phyloP scores from a whole-genome alignment of 345 rosid species.

The Eucalyptus microcorys region DNA sequence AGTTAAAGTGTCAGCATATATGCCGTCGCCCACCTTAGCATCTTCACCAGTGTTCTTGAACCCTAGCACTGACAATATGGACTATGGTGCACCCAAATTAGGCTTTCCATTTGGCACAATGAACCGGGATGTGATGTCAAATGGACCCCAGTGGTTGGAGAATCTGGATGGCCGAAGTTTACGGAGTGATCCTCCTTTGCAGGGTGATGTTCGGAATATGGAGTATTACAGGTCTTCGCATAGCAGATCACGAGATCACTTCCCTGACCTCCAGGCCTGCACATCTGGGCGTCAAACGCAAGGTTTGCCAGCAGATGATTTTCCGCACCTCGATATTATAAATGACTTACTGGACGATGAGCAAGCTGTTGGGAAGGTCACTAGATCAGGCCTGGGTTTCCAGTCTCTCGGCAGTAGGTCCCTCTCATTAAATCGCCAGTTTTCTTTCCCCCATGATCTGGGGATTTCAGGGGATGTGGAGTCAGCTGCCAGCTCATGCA shows the following conservation, averaged over 20 bases:
- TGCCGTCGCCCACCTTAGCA: constrained; percentile 26
- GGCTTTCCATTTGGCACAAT: constrained; percentile 32
- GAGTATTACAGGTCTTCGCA: constrained; percentile 11
- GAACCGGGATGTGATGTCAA: constrained; percentile 28
- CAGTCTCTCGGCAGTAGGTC: constrained; percentile 21
- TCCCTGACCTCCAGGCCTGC: constrained; percentile 24
- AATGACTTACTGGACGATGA: constrained; percentile 91
- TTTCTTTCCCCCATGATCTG: constrained; percentile 34
- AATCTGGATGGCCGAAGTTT: constrained; percentile 14
- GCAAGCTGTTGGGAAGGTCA: constrained; percentile 17
- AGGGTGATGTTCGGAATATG: constrained; percentile 12
- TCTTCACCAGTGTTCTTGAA: constrained; percentile 34
- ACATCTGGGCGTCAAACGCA: constrained; percentile 42
- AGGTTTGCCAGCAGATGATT: constrained; percentile 54
- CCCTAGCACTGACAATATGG: constrained; percentile 29
- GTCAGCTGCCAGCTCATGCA: constrained; percentile 26
- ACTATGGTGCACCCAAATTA: constrained; percentile 28
- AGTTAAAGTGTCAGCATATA: constrained; percentile 27
- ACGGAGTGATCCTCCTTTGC: constrained; percentile 15
- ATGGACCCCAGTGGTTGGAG: constrained; percentile 53
- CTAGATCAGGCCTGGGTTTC: constrained; percentile 3
- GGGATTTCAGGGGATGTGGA: constrained; percentile 27
- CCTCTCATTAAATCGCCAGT: constrained; percentile 35
- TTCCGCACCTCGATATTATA: constrained; percentile 90
- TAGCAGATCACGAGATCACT: constrained; percentile 15